Conservation (phyloP, 73 alveolate species). For the Loxodes magnus region DNA sequence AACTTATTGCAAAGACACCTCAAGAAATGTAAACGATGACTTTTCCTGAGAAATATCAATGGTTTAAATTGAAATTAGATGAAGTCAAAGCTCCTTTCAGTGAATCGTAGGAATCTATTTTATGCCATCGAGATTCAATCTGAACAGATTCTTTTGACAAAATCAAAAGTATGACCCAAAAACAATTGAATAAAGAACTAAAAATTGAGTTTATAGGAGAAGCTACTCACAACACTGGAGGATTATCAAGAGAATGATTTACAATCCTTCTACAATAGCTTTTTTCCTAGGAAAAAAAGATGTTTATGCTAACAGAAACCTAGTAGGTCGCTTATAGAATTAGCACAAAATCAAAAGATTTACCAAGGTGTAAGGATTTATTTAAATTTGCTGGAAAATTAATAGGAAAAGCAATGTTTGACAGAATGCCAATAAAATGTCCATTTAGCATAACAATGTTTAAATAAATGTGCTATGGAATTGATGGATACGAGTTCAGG, state of each 20-base stretch:
- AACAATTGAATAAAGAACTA: conserved; percentile 24
- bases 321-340: not conserved
- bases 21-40: no score
- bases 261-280: conserved; percentile 21
- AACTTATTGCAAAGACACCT: no score
- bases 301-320: not conserved
- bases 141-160: no score
- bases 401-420: conserved; percentile 69
- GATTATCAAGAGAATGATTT: conserved; percentile 44
- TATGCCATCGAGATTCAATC: no score
- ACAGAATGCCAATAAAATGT: conserved; percentile 52
- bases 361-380: conserved; percentile 6
- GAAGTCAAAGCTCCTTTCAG: no score
- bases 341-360: not conserved
- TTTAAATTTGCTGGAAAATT: conserved; percentile 54
- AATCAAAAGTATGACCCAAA: no score
- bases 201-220: conserved; percentile 36
- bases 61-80: no score
- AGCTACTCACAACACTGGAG: conserved; percentile 40
- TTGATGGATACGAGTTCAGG: conserved; percentile 19
- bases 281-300: not conserved
- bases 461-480: conserved; percentile 26
- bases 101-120: no score
- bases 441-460: conserved; percentile 29
- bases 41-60: no score